Evolutionary conservation across 257 asterid species (phyloP).

Genomic region (Prunella vulgaris): DNA sequence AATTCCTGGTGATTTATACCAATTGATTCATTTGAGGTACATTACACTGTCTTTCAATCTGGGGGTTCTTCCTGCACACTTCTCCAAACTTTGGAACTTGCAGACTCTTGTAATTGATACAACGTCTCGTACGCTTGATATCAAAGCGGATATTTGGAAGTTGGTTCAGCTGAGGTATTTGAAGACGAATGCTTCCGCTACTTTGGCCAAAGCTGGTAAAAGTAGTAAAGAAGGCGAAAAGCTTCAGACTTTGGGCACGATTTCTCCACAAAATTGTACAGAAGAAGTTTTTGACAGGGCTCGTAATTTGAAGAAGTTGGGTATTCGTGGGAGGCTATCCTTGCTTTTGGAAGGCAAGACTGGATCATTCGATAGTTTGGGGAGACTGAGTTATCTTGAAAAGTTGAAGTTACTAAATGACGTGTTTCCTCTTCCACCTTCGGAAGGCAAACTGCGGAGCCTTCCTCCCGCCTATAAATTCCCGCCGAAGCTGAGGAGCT

Average conservation of each 20-base stretch:
- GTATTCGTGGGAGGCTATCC: slow-evolving; percentile 45
- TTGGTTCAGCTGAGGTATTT: slow-evolving; percentile 42
- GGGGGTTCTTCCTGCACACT: slow-evolving; percentile 26
- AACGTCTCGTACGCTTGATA: slow-evolving; percentile 23
- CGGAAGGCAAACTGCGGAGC: slow-evolving; percentile 24
- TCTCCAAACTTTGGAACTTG: slow-evolving; percentile 44
- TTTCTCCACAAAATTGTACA: slow-evolving; percentile 49
- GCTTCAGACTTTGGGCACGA: slow-evolving; percentile 41
- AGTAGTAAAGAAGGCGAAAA: slow-evolving; percentile 23
- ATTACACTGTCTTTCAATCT: slow-evolving; percentile 27
- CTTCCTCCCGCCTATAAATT: slow-evolving; percentile 36
- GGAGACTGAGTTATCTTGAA: slow-evolving; percentile 32
- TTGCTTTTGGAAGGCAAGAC: slow-evolving; percentile 27
- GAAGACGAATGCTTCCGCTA: slow-evolving; percentile 37
- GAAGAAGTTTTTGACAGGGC: slow-evolving; percentile 34
- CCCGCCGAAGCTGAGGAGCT: slow-evolving; percentile 36
- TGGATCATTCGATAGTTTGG: slow-evolving; percentile 37
- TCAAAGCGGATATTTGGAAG: slow-evolving; percentile 43
- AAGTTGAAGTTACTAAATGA: slow-evolving; percentile 48
- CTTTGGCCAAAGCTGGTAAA: slow-evolving; percentile 23
- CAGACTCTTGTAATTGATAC: slow-evolving; percentile 52
- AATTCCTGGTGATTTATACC: slow-evolving; percentile 24
- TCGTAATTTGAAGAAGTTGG: slow-evolving; percentile 43
- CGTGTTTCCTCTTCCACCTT: slow-evolving; percentile 28
- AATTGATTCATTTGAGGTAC: slow-evolving; percentile 37